phyloP scores from a whole-genome alignment of 2,329 filamentous ascomycete genomes.

The Colletotrichum lindemuthianum region DNA sequence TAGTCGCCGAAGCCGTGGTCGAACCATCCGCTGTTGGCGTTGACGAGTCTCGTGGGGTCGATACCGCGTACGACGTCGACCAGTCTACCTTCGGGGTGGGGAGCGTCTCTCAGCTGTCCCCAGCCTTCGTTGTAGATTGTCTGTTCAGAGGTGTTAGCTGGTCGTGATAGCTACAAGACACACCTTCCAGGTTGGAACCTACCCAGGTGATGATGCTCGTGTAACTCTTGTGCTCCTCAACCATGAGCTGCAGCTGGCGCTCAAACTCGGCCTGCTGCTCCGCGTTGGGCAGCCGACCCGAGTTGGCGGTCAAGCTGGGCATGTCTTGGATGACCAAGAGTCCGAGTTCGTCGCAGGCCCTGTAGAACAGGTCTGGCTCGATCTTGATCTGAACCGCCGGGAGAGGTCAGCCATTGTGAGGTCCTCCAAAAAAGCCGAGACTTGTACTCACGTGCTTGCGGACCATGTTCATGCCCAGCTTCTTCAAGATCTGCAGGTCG shows the following conservation, averaged over 20 bases:
- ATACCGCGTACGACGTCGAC: constrained; percentile 63
- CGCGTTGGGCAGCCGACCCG: constrained; percentile 48
- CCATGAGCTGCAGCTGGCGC: constrained; percentile 68
- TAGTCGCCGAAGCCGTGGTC: constrained; percentile 77
- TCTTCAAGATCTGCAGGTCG: constrained; percentile 72
- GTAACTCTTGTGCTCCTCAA: constrained; percentile 72
- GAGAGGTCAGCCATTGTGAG: background rate
- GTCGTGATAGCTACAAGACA: background rate
- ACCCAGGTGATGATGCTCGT: constrained; percentile 74
- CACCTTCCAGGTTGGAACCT: constrained; percentile 34
- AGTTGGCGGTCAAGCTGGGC: constrained; percentile 63
- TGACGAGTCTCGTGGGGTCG: constrained; percentile 72
- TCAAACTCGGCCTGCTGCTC: constrained; percentile 71
- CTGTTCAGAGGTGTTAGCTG: constrained; percentile 41
- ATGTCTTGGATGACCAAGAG: constrained; percentile 78
- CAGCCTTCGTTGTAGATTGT: constrained; percentile 79
- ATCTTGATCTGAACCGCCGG: constrained; percentile 66
- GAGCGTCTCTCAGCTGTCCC: constrained; percentile 64
- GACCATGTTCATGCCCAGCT: constrained; percentile 75
- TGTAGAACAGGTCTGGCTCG: constrained; percentile 74
- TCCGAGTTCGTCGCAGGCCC: constrained; percentile 73
- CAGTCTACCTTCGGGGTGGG: constrained; percentile 66
- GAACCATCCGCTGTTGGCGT: constrained; percentile 72
- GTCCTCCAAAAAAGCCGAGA: background rate
- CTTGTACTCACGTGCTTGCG: constrained; percentile 70